These are phyloP conservation scores for Fusarium agapanthi DNA, from an alignment of 2,329 filamentous ascomycete species.

Conservation along the genomic window DNA sequence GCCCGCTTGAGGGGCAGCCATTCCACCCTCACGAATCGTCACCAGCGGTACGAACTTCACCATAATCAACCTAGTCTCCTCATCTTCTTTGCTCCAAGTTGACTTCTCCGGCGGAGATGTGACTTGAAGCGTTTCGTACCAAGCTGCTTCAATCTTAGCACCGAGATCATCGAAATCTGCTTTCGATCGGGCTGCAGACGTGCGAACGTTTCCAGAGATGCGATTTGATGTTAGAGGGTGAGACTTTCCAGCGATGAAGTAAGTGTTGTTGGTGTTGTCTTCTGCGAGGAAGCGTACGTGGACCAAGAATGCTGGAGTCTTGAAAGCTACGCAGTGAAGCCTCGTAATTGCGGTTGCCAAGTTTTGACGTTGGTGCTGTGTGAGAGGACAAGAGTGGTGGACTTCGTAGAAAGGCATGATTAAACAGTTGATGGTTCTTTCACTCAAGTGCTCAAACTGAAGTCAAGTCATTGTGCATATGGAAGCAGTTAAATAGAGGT, in stretches of 20 bases:
- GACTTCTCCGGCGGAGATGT: not conserved
- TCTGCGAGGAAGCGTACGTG: conserved; percentile 26
- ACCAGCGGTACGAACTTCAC: conserved; percentile 30
- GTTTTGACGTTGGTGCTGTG: not conserved
- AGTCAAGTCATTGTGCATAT: not conserved
- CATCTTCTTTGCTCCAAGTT: not conserved
- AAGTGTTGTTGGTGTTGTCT: not conserved
- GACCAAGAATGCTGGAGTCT: conserved; percentile 27
- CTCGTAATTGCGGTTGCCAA: conserved; percentile 21
- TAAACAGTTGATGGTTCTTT: no score
- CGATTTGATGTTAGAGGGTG: conserved; percentile 13
- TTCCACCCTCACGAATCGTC: conserved; percentile 27
- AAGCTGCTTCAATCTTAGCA: conserved; percentile 14
- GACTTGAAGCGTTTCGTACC: conserved; percentile 5
- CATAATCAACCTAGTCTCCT: conserved; percentile 12
- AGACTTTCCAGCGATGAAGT: conserved; percentile 24
- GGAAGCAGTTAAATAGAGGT: not conserved
- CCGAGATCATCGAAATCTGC: conserved; percentile 22
- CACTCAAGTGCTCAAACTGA: not conserved
- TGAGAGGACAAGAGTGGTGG: conserved; percentile 22
- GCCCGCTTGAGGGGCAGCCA: conserved; percentile 31
- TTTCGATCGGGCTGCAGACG: conserved; percentile 9
- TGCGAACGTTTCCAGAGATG: conserved; percentile 27
- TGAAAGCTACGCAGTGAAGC: conserved; percentile 26
- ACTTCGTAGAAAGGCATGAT: conserved; percentile 33